phyloP scores from a whole-genome alignment of 208 protist genomes.

The Trypanosoma rangeli region DNA sequence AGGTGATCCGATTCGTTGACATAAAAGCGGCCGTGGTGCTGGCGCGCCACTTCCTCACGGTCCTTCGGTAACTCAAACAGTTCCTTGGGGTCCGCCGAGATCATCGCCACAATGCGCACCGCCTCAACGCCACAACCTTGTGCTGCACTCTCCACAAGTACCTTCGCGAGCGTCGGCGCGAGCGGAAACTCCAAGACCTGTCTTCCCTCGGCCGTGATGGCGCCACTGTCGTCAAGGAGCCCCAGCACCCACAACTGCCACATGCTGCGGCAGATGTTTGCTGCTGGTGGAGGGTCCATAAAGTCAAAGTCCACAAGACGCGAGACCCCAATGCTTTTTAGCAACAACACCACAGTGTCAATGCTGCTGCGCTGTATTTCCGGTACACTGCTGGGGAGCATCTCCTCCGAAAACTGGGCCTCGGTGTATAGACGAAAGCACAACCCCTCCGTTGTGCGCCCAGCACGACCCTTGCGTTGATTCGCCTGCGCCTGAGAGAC shows the following conservation, averaged over 20 bases:
- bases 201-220: conserved; percentile 94
- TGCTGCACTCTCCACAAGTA: conserved; percentile 87
- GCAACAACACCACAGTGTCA: conserved; percentile 89
- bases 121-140: conserved; percentile 90
- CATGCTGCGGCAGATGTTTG: conserved; percentile 94
- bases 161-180: conserved; percentile 96
- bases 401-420: conserved; percentile 93
- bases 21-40: conserved; percentile 94
- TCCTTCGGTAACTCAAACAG: conserved; percentile 96
- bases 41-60: conserved; percentile 76
- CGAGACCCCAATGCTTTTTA: conserved; percentile 97
- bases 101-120: conserved; percentile 95
- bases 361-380: conserved; percentile 99
- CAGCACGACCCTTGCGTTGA: conserved; percentile 97
- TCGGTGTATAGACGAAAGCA: conserved; percentile 99
- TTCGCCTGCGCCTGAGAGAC: conserved; percentile 96
- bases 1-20: conserved; percentile 98
- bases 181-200: conserved; percentile 98
- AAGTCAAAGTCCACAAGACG: conserved; percentile 99
- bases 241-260: conserved; percentile 98
- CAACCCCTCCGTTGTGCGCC: conserved; percentile 94
- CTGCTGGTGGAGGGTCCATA: conserved; percentile 98
- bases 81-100: conserved; percentile 93
- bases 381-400: conserved; percentile 94
- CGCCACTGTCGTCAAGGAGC: conserved; percentile 95